Percentiles rank a stretch among this genome's conserved stretches.
Evolutionary conservation across 2,329 filamentous ascomycete genomes (phyloP).

Genomic region (Neodidymelliopsis sp.): DNA sequence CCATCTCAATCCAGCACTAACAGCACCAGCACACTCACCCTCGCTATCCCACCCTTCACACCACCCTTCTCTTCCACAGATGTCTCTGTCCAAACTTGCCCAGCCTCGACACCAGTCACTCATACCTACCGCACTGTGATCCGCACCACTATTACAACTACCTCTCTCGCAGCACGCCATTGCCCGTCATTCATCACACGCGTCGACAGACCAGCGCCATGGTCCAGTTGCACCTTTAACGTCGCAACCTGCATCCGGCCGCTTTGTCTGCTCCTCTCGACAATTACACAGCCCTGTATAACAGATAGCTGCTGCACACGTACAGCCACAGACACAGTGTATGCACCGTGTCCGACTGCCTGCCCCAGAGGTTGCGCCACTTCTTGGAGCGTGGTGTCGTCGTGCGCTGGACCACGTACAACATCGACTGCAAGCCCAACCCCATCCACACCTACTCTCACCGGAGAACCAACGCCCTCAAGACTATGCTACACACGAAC

Average conservation of each 20-base stretch:
- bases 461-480: conserved; percentile 3
- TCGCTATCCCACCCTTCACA: conserved; percentile 9
- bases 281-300: conserved; percentile 26
- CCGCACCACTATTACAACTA: conserved; percentile 16
- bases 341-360: conserved; percentile 19
- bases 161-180: conserved; percentile 9
- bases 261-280: conserved; percentile 17
- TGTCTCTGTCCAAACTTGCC: conserved; percentile 21
- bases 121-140: conserved; percentile 13
- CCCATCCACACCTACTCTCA: background rate
- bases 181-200: conserved; percentile 26
- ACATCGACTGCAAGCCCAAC: background rate
- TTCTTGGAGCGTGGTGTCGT: conserved; percentile 19
- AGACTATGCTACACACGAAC: conserved; percentile 21
- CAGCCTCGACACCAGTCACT: conserved; percentile 18
- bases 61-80: conserved; percentile 12
- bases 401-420: background rate
- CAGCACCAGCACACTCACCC: conserved; percentile 7
- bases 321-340: conserved; percentile 25
- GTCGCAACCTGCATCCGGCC: conserved; percentile 16
- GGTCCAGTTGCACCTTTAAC: conserved; percentile 25
- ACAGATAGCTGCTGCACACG: conserved; percentile 24
- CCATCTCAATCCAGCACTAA: background rate
- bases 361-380: conserved; percentile 27
- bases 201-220: conserved; percentile 24